phyloP scores from a whole-genome alignment of 441 rosid species.

The Croton laevigatus region DNA sequence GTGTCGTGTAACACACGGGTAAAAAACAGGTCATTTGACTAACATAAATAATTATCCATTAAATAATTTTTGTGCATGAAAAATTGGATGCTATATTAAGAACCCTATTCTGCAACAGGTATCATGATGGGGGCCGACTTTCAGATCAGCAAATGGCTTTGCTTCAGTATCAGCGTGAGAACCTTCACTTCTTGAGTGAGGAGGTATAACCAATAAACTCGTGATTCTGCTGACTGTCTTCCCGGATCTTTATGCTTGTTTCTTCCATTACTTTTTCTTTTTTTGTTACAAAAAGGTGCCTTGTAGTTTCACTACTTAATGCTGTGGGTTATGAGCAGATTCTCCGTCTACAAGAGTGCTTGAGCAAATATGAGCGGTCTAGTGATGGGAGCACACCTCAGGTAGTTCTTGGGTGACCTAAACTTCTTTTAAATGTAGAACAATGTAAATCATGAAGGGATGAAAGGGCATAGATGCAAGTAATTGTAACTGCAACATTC shows the following conservation, averaged over 20 bases:
- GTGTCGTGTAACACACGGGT: conserved; percentile 2
- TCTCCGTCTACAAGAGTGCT: conserved; percentile 83
- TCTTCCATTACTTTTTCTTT: neutral
- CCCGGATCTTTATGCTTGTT: conserved; percentile 1
- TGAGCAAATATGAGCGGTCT: conserved; percentile 88
- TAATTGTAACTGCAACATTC: neutral
- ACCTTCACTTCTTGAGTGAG: conserved; percentile 91
- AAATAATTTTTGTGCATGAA: neutral
- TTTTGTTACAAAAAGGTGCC: neutral
- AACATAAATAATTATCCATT: conserved; percentile 5
- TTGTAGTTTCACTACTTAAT: conserved; percentile 15
- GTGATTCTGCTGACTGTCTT: conserved; percentile 5
- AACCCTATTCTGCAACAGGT: conserved; percentile 44
- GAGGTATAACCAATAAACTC: conserved; percentile 48
- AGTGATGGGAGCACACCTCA: conserved; percentile 82
- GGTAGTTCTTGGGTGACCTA: conserved; percentile 41
- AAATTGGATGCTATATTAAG: conserved; percentile 8
- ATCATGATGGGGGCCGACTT: conserved; percentile 93
- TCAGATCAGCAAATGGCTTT: conserved; percentile 99
- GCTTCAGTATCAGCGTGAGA: conserved; percentile 95
- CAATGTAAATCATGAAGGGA: neutral
- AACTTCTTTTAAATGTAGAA: conserved; percentile 6
- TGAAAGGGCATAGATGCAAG: neutral
- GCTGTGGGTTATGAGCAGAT: conserved; percentile 47
- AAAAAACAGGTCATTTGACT: conserved; percentile 8